Evolutionary conservation across 106 monocot genomes (phyloP).

Genomic region (Allium sativum): DNA sequence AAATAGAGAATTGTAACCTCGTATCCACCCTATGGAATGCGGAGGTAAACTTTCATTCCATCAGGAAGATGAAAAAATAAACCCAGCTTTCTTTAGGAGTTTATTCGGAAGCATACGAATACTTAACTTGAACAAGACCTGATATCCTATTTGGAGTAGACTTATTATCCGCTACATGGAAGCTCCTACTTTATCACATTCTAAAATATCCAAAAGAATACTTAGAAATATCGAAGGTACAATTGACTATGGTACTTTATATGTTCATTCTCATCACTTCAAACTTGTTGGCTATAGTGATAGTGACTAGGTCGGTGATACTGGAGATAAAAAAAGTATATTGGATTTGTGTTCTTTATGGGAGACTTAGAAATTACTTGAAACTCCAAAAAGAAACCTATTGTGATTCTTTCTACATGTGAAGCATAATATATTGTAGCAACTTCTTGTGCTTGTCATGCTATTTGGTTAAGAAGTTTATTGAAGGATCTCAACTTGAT

Average conservation of each 20-base stretch:
- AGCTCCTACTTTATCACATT: not conserved
- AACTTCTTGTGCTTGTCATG: not conserved
- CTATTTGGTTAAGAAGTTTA: not conserved
- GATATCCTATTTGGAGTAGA: not conserved
- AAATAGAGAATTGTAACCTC: not conserved
- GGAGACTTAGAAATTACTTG: not conserved
- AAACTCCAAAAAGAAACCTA: not conserved
- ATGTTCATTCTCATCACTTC: not conserved
- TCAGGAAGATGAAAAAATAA: not conserved
- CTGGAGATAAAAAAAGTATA: not conserved
- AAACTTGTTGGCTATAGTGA: not conserved
- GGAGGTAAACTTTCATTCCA: not conserved
- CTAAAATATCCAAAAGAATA: not conserved
- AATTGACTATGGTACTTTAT: not conserved
- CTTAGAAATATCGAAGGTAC: not conserved
- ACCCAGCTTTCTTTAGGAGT: not conserved
- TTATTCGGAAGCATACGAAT: not conserved
- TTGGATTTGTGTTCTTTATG: not conserved
- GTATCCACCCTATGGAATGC: not conserved
- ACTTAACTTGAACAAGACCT: not conserved
- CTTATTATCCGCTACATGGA: not conserved
- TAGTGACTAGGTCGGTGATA: not conserved
- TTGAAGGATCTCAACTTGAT: too few relatives aligned
- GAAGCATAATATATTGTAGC: not conserved
- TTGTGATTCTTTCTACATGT: constrained; percentile 14